These are phyloP conservation scores for Rhynchospora breviuscula DNA, from an alignment of 176 grass and related monocot species.

Conservation along the genomic window DNA sequence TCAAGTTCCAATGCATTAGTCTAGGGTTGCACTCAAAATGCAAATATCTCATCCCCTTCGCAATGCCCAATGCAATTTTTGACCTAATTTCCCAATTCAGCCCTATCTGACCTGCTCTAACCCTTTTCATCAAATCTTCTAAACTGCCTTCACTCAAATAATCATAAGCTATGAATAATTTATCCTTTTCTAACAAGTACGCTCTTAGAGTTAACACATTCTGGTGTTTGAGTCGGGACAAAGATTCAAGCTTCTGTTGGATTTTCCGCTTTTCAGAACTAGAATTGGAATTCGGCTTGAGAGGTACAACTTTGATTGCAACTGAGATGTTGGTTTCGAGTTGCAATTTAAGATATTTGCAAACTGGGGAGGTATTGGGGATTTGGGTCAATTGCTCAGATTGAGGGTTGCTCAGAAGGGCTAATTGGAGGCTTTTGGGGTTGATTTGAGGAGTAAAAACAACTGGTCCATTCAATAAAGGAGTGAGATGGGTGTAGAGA, in stretches of 20 bases:
- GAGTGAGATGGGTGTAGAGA: constrained; percentile 57
- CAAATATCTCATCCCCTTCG: constrained; percentile 69
- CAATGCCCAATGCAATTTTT: constrained; percentile 66
- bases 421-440: constrained; percentile 53
- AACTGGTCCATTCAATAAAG: constrained; percentile 67
- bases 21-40: constrained; percentile 76
- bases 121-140: constrained; percentile 83
- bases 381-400: constrained; percentile 25
- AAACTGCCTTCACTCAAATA: constrained; percentile 63
- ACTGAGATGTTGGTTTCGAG: constrained; percentile 64
- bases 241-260: constrained; percentile 67
- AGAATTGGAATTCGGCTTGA: constrained; percentile 45
- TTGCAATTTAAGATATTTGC: constrained; percentile 64
- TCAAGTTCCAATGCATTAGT: constrained; percentile 73
- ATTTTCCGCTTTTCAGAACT: constrained; percentile 79
- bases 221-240: constrained; percentile 59
- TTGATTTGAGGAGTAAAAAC: constrained; percentile 83
- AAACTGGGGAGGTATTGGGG: constrained; percentile 36
- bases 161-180: constrained; percentile 68
- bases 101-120: constrained; percentile 63
- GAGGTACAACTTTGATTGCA: constrained; percentile 60
- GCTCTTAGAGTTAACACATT: constrained; percentile 80
- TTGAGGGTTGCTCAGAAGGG: constrained; percentile 43
- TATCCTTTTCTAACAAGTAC: constrained; percentile 61
- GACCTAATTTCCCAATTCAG: constrained; percentile 72